Base-by-base conservation (phyloP, 176 grass and related monocot genomes). In the Aegilops speltoides region DNA sequence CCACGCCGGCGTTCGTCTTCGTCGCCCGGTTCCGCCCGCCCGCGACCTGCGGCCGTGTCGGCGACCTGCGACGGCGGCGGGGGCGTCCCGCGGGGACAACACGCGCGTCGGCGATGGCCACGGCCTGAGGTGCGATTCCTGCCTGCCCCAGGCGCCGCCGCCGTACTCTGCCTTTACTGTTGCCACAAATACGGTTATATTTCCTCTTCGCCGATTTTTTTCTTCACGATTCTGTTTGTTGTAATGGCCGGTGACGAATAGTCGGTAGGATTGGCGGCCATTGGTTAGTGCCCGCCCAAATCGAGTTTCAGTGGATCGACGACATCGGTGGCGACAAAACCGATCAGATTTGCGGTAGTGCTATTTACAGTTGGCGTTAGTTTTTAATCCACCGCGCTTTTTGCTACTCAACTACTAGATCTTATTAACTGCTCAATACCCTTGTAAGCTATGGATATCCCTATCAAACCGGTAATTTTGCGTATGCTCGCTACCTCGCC, bases 61-160 rank as follows among this genome's bases (percentile, higher is more conserved):
- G 33, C 82, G 66, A 67, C 67, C 16, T n/a, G 50, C 26, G 67
- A 40, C 70, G 89, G 80, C 45, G 32, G 80, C 75, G 89, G 84
- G 89, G 46, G 24, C 50, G 5, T 61, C 12, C 62, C 37, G 46
- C 64, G 28, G 72, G 64, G 33, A 22, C 71, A 59, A 46, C 40
- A 43, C 40, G 84, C 73, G 61, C 83, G 61, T 83, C 80, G 66
- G 36, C 76, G 76, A 50, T 70, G 78, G 59, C 78, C 76, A 69
- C 83, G 81, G 70, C 69, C 48, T 91, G 69, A 91, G 81, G 89
- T 88, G 89, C 61, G 89, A 22, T 69, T 76, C 54, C 54, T 17
- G 31, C 3, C 59, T 26, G 25, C 20, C 76, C 63, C 56, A 29
- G 33, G 24, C n/a, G 40, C 66, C 37, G 67, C 60, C 15, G 28